Evolutionary conservation across 768 basidiomycete species (phyloP), one percentile per base, ranked within the genome.

Genomic region (Lepiota venenata): DNA sequence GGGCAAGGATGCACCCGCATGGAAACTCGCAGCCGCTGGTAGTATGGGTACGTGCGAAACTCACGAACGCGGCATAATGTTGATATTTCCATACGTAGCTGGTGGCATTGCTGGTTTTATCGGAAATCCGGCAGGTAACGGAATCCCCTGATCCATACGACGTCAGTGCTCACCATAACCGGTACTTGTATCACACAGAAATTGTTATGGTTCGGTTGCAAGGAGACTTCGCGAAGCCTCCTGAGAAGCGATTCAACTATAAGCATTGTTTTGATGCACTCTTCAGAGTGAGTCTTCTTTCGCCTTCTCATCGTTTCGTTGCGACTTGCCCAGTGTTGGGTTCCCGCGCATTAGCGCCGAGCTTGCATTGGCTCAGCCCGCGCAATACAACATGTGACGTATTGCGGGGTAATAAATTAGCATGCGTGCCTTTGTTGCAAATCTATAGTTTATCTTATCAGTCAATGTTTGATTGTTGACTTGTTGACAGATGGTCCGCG

Each of bases 121-220:
- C n/a, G 93, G 93, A 1, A 95, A 93, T 60, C 93, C 92, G 10
- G 92, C 83, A 70, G 88, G 88, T 85, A 61, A 16, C 25, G 9
- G 21, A 35, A 38, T 49, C 50, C 36, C 47, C 52, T 42, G 22
- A 50, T 10, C 36, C 25, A 36, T 37, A 27, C 20, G 27, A 41
- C 38, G 3, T n/a, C 44, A 25, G 12, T 15, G 46, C 36, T 36
- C 40, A 50, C 46, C 2, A 44, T 41, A 3, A 41, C 11, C 37
- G 20, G 21, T 27, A 27, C 32, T 18, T n/a, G n/a, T 27, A 15
- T 45, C n/a, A 20, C n/a, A 29, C 61, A 84, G 87, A 88, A 67
- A 85, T 89, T 65, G 83, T 88, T 35, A 89, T 90, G 87, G 87
- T 94, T 40, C 87, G 93, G 50, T 77, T 96, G 57, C 93, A 95